Conservation (phyloP, 1,284 basidiomycete species). For the Tylopilus orsonianus region DNA sequence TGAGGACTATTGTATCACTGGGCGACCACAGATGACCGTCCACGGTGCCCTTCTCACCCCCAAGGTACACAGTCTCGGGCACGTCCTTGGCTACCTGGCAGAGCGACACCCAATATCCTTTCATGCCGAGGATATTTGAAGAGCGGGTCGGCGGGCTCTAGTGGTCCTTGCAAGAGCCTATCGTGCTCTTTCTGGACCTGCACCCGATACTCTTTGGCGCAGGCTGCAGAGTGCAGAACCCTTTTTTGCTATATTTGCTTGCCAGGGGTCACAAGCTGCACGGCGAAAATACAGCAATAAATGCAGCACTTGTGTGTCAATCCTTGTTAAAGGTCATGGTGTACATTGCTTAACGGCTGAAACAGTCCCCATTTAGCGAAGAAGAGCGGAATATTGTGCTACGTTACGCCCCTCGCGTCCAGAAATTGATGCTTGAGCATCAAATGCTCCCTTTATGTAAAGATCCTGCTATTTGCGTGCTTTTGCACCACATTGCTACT, state of each 20-base stretch:
- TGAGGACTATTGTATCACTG: no score
- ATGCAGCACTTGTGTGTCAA: background rate
- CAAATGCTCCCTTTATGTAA: background rate
- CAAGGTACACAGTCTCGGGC: background rate
- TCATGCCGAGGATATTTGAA: background rate
- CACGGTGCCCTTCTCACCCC: background rate
- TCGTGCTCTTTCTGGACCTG: conserved; percentile 18
- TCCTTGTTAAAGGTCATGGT: background rate
- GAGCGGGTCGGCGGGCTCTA: conserved; percentile 9
- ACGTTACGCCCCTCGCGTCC: conserved; percentile 11
- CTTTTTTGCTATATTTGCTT: conserved; percentile 11
- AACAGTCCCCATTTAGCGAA: conserved; percentile 1
- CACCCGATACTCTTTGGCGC: conserved; percentile 22
- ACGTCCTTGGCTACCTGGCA: background rate
- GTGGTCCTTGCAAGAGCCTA: conserved; percentile 25
- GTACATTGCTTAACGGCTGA: background rate
- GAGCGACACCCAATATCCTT: background rate
- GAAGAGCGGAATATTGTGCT: conserved; percentile 9
- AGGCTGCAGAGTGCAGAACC: conserved; percentile 11
- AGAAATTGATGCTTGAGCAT: background rate
- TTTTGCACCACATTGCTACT: conserved; percentile 12
- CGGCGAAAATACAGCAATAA: background rate
- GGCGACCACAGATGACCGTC: background rate
- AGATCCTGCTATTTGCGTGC: conserved; percentile 8
- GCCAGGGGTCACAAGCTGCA: background rate